These are phyloP conservation scores for Candida michaelii DNA, from an alignment of 805 yeast genomes.

Conservation along the genomic window DNA sequence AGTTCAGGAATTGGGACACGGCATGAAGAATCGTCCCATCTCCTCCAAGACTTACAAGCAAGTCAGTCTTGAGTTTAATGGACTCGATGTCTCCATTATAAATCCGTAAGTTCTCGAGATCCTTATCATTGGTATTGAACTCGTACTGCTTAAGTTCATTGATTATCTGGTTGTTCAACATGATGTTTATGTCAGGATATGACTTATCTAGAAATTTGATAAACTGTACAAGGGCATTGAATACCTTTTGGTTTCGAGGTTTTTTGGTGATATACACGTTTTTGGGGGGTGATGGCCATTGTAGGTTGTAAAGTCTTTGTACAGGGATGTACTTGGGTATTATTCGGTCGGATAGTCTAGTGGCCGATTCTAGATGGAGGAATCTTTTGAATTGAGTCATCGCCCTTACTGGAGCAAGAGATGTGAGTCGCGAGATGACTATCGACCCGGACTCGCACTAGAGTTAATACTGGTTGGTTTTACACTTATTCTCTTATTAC, in stretches of 20 bases:
- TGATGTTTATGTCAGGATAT: conserved; percentile 72
- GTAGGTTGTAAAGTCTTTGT: conserved; percentile 8
- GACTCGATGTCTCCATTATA: conserved; percentile 62
- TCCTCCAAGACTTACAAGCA: conserved; percentile 89
- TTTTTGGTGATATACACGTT: conserved; percentile 83
- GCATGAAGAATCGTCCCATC: conserved; percentile 92
- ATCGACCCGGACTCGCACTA: too few species aligned
- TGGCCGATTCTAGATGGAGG: conserved; percentile 7
- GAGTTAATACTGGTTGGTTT: too few species aligned
- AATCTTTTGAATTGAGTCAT: conserved; percentile 5
- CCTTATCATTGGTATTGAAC: conserved; percentile 7
- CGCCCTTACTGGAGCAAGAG: too few species aligned
- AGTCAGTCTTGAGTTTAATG: conserved; percentile 67
- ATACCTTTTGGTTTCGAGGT: conserved; percentile 70
- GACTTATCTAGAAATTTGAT: conserved; percentile 57
- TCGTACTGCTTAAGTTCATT: conserved; percentile 54
- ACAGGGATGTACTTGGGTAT: conserved; percentile 10
- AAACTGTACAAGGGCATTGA: conserved; percentile 64
- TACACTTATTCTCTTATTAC: too few species aligned
- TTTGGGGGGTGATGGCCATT: conserved; percentile 36
- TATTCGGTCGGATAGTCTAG: conserved; percentile 7
- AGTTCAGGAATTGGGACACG: conserved; percentile 71
- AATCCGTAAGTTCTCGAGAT: conserved; percentile 25
- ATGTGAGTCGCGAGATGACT: too few species aligned
- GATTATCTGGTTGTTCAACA: conserved; percentile 73